phyloP scores from a whole-genome alignment of 1,139 yeast species.

The Candida albicans region DNA sequence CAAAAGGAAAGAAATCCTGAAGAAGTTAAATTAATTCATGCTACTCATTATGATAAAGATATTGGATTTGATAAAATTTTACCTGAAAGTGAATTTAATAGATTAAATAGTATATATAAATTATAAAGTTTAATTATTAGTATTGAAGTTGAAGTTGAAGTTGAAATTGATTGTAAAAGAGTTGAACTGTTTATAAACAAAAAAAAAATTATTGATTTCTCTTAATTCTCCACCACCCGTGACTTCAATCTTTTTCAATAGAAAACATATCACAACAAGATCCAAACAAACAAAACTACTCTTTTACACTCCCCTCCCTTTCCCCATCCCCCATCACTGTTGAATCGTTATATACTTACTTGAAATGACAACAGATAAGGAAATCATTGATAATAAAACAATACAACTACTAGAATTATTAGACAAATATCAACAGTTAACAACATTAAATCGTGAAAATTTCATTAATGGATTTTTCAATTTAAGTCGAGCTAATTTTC shows the following conservation, averaged over 20 bases:
- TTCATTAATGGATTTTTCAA: constrained; percentile 35
- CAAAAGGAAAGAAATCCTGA: constrained; percentile 32
- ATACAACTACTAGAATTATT: constrained; percentile 26
- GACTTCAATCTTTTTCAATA: too few relatives aligned
- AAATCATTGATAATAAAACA: constrained; percentile 20
- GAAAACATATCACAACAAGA: not conserved
- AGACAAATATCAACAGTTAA: constrained; percentile 30
- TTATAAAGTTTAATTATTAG: constrained; percentile 15
- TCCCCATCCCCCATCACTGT: not conserved
- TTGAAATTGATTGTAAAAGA: too few relatives aligned
- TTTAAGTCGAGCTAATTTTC: constrained; percentile 43
- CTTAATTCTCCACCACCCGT: too few relatives aligned
- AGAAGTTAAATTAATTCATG: constrained; percentile 37
- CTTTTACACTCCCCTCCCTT: not conserved
- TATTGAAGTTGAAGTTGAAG: too few relatives aligned
- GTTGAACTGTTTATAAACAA: too few relatives aligned
- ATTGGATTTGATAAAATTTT: constrained; percentile 53
- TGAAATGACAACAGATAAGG: not conserved
- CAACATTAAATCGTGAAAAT: constrained; percentile 20
- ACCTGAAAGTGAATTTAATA: constrained; percentile 43
- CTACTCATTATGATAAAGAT: constrained; percentile 29
- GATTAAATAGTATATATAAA: constrained; percentile 44
- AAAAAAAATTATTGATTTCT: too few relatives aligned
- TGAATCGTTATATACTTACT: not conserved
- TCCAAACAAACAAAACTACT: too few relatives aligned